A percentile compares a stretch with the other conserved stretches of the same genome.
Evolutionary conservation across 352 stramenopile genomes (phyloP).

Genomic region (Globisporangium nodosum): DNA sequence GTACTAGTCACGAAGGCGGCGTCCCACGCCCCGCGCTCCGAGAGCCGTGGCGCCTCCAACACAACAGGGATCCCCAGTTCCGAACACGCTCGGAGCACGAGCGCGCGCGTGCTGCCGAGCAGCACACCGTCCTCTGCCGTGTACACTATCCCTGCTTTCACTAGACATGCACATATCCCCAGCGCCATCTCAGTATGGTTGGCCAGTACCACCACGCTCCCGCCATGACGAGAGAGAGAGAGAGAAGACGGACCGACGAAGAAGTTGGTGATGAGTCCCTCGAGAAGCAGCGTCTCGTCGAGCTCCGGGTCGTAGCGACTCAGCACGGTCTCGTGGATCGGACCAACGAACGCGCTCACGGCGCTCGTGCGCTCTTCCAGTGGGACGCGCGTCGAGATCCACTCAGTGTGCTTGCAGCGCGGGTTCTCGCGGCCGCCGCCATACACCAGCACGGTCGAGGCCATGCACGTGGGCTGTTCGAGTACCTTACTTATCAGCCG

Average conservation of each 20-base stretch:
- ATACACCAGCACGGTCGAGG: conserved; percentile 42
- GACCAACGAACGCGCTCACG: conserved; percentile 14
- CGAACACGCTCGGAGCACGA: conserved; percentile 55
- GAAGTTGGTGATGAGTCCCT: conserved; percentile 79
- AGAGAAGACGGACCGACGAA: conserved; percentile 47
- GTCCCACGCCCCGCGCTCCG: conserved; percentile 45
- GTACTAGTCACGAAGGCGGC: conserved; percentile 75
- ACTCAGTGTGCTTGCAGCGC: conserved; percentile 64
- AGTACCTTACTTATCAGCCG: neutral
- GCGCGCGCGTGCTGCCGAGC: conserved; percentile 47
- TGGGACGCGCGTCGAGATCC: conserved; percentile 48
- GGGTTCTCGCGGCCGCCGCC: conserved; percentile 38
- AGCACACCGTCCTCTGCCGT: conserved; percentile 46
- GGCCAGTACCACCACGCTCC: no score
- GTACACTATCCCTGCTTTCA: conserved; percentile 37
- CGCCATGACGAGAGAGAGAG: neutral
- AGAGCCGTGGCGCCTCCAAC: conserved; percentile 43
- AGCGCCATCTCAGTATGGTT: no score
- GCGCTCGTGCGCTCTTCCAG: conserved; percentile 33
- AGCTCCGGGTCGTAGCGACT: conserved; percentile 12
- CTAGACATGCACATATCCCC: conserved; percentile 15
- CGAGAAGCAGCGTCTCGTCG: conserved; percentile 38
- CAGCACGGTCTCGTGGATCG: conserved; percentile 61
- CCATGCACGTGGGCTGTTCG: conserved; percentile 19
- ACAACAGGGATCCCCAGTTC: conserved; percentile 54